Percentiles rank a stretch among this genome's conserved stretches.
Conservation (phyloP, 148 eudicot genomes). For the Rhododendron griersonianum region DNA sequence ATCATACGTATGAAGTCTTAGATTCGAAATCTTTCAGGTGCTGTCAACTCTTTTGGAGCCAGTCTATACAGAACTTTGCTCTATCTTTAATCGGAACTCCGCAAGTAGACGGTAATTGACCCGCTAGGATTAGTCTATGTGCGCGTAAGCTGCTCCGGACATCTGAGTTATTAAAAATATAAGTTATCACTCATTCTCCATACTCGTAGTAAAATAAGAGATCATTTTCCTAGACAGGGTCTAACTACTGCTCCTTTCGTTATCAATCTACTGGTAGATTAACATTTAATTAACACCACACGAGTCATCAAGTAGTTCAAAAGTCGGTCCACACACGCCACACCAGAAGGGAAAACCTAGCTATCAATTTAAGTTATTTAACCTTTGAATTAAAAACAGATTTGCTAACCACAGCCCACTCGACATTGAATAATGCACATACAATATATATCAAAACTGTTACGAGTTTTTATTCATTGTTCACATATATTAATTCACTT, state of each 20-base stretch:
- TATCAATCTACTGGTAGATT: background rate
- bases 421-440: background rate
- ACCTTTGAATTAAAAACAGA: no score
- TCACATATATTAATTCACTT: no score
- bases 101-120: no score
- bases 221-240: background rate
- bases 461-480: no score
- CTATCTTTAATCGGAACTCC: no score
- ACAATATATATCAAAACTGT: no score
- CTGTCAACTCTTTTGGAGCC: no score
- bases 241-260: background rate
- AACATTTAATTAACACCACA: background rate
- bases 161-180: background rate
- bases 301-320: background rate
- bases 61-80: background rate
- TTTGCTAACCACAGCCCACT: background rate
- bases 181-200: background rate
- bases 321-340: background rate
- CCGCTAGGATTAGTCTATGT: no score
- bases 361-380: no score
- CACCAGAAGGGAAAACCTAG: background rate
- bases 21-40: no score
- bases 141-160: background rate
- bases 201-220: background rate
- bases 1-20: background rate